Evolutionary conservation across 371 early-diverging fungal species (phyloP), one percentile per base, ranked within the genome.

Genomic region (Basidiobolus heterosporus): DNA sequence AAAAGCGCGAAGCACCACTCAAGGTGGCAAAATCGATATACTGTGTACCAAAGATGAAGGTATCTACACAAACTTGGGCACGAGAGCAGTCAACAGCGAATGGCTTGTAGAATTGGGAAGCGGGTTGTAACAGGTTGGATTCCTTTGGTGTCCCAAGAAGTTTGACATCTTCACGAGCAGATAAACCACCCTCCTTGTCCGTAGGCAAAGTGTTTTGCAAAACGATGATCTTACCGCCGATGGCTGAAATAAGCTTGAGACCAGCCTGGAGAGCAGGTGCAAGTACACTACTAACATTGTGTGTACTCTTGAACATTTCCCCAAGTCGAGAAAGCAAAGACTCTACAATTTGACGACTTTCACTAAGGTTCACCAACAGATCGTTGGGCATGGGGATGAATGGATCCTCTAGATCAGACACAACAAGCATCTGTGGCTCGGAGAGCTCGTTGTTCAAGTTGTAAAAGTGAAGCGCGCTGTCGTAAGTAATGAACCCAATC

Each of bases 1-100:
- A 98, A 60, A 81, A 88, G 47, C 82, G 82, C 15, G 91, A 80
- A 22, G 81, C 64, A 19, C 83, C 66, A 70, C 82, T 80, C 14
- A 98, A 58, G 0, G 95, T 89, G 1, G 98, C 91, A 8, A 96
- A 70, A 61, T 98, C 99, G 38, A 88, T 75, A 52, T 89, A 87
- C 54, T 86, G 82, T n/a, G 65, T 56, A 38, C 90, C 85, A 64
- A 98, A 88, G 40, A 94, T 64, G 57, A 98, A 83, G 64, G 92
- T 75, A 56, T 97, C 97, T 14, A 97, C 78, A 20, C 85, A 79
- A 41, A 98, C 82, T 56, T 95, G 93, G 1, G 80, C 67, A 15
- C 85, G 80, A 17, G 93, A 84, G 59, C 96, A 90, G 43, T 88
- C 85, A 0, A 87, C 85, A 7, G 97, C 94, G 55, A 93, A 78